Percentiles rank a stretch among this genome's conserved stretches.
Evolutionary conservation across 305 asterid species (phyloP).

Genomic region (Fraxinus latifolia): DNA sequence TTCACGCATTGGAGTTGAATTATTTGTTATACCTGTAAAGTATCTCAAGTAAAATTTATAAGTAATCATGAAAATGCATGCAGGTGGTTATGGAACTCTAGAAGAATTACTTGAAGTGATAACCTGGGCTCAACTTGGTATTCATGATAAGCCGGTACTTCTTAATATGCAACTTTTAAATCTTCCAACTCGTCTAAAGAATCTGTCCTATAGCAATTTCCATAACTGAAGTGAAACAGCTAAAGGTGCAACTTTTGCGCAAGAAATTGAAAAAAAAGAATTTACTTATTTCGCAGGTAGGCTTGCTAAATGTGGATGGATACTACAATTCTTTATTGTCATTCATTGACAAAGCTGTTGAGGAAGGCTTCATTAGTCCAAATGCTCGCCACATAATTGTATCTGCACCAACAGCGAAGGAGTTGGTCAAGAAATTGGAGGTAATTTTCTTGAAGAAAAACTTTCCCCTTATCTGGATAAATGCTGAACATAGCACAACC

Average conservation of each 20-base stretch:
- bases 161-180: neutral
- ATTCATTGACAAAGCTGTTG: slow-evolving; percentile 92
- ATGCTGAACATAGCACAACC: neutral
- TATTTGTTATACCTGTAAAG: neutral
- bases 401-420: slow-evolving; percentile 81
- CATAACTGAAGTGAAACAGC: neutral
- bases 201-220: neutral
- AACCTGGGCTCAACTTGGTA: slow-evolving; percentile 98
- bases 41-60: neutral
- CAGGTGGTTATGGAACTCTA: slow-evolving; percentile 96
- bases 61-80: slow-evolving; percentile 5
- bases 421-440: slow-evolving; percentile 87
- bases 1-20: neutral
- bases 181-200: neutral
- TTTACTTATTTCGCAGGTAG: slow-evolving; percentile 49
- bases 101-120: slow-evolving; percentile 92
- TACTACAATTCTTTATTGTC: slow-evolving; percentile 70
- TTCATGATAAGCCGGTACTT: slow-evolving; percentile 88
- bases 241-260: neutral
- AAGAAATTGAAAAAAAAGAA: neutral
- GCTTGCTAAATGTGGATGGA: slow-evolving; percentile 87
- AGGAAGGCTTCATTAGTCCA: slow-evolving; percentile 80
- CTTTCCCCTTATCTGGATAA: neutral
- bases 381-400: slow-evolving; percentile 86
- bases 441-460: slow-evolving; percentile 25